phyloP scores from a whole-genome alignment of 2,329 filamentous ascomycete species.

The Ceratocystis lukuohia region DNA sequence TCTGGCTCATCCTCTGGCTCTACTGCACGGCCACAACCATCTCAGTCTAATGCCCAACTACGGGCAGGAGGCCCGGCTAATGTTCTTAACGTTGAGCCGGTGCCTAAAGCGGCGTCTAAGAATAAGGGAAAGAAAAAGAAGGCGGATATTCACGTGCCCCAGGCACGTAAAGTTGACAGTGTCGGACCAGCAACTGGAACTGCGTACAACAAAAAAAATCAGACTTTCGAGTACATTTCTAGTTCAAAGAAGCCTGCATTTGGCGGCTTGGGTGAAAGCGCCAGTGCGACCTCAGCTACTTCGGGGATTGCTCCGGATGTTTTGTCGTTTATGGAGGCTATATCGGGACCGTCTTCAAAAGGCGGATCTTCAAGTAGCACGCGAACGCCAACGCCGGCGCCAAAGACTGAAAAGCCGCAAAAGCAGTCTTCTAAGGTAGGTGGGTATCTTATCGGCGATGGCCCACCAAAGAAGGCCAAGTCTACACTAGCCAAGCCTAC shows the following conservation, averaged over 20 bases:
- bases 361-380: conserved; percentile 20
- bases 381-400: conserved; percentile 26
- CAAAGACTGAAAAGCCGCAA: conserved; percentile 39
- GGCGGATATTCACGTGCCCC: conserved; percentile 47
- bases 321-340: neutral
- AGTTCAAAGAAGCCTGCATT: conserved; percentile 14
- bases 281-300: neutral
- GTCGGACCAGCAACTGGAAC: conserved; percentile 49
- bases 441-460: conserved; percentile 66
- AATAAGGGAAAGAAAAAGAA: conserved; percentile 44
- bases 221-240: conserved; percentile 60
- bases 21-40: conserved; percentile 5
- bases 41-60: neutral
- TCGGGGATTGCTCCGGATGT: conserved; percentile 5
- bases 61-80: conserved; percentile 19
- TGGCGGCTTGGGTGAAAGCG: neutral
- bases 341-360: conserved; percentile 7
- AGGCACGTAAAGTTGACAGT: conserved; percentile 49
- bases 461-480: conserved; percentile 35
- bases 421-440: conserved; percentile 52
- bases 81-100: conserved; percentile 27
- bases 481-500: conserved; percentile 39
- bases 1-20: conserved; percentile 20
- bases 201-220: conserved; percentile 61
- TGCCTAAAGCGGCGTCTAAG: conserved; percentile 35